These are phyloP conservation scores for Xylariaceae sp. DNA, from an alignment of 2,329 filamentous ascomycete species.

Conservation along the genomic window DNA sequence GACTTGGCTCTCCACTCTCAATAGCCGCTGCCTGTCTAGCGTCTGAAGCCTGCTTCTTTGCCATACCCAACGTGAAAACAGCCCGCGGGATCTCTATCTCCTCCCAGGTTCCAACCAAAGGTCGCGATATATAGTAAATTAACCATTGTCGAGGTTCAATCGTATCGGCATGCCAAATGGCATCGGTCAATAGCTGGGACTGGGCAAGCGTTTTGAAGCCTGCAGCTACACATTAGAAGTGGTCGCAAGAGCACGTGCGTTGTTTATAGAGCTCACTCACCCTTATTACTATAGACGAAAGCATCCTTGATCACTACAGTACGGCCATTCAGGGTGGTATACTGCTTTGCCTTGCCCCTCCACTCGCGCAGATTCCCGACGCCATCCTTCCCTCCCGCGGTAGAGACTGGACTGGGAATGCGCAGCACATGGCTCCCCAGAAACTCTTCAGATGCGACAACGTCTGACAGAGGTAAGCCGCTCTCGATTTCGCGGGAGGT, in stretches of 20 bases:
- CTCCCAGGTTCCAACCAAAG: constrained; percentile 83
- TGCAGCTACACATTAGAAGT: constrained; percentile 45
- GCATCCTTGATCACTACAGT: constrained; percentile 95
- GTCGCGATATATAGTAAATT: constrained; percentile 92
- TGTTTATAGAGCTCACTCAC: constrained; percentile 51
- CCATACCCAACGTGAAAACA: constrained; percentile 54
- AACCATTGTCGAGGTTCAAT: constrained; percentile 93
- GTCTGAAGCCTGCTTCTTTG: constrained; percentile 46
- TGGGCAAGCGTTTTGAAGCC: constrained; percentile 93
- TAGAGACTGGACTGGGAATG: constrained; percentile 64
- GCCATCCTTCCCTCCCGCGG: constrained; percentile 61
- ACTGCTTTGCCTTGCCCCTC: constrained; percentile 92
- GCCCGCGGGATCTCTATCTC: constrained; percentile 75
- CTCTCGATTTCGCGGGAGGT: constrained; percentile 87
- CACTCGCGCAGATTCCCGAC: constrained; percentile 77
- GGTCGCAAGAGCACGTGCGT: constrained; percentile 31
- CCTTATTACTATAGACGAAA: constrained; percentile 95
- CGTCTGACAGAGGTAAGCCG: constrained; percentile 75
- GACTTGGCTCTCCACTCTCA: constrained; percentile 51
- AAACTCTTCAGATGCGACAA: constrained; percentile 91
- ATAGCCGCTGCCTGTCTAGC: constrained; percentile 45
- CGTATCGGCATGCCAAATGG: constrained; percentile 87
- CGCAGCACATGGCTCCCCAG: constrained; percentile 95
- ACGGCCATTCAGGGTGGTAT: constrained; percentile 88
- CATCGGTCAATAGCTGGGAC: constrained; percentile 82